Conservation (phyloP, 108 stramenopile species). For the Cyclotella baltica region DNA sequence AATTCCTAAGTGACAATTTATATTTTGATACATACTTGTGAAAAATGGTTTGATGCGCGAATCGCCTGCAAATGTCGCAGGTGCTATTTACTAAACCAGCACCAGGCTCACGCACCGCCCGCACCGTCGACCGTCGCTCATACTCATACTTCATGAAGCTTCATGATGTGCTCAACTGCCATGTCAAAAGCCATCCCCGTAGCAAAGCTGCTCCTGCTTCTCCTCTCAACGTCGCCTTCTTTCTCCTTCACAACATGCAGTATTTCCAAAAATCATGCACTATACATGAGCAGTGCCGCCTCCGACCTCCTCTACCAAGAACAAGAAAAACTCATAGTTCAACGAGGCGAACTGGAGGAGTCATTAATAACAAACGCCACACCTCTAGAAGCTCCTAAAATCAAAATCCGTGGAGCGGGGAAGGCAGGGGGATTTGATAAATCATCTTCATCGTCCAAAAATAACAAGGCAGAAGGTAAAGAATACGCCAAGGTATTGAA, state of each 20-base stretch:
- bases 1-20: no score
- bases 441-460: slow-evolving; percentile 9
- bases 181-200: not conserved
- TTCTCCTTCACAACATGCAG: not conserved
- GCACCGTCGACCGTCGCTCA: no score
- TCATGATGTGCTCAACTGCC: no score
- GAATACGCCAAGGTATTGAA: slow-evolving; percentile 65
- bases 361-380: slow-evolving; percentile 53
- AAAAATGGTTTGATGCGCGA: no score
- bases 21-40: no score
- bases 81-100: no score
- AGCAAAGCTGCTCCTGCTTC: not conserved
- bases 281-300: slow-evolving; percentile 18
- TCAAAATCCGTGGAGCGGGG: slow-evolving; percentile 56
- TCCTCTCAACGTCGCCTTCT: not conserved
- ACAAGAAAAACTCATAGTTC: slow-evolving; percentile 71
- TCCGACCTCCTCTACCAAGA: slow-evolving; percentile 67
- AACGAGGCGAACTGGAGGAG: slow-evolving; percentile 66
- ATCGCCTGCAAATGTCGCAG: no score
- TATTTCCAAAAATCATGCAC: not conserved
- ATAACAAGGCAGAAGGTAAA: slow-evolving; percentile 27
- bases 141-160: no score
- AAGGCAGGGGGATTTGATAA: slow-evolving; percentile 62
- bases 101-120: no score
- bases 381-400: slow-evolving; percentile 32